phyloP scores from a whole-genome alignment of 805 yeast genomes.

The Candida maris region DNA sequence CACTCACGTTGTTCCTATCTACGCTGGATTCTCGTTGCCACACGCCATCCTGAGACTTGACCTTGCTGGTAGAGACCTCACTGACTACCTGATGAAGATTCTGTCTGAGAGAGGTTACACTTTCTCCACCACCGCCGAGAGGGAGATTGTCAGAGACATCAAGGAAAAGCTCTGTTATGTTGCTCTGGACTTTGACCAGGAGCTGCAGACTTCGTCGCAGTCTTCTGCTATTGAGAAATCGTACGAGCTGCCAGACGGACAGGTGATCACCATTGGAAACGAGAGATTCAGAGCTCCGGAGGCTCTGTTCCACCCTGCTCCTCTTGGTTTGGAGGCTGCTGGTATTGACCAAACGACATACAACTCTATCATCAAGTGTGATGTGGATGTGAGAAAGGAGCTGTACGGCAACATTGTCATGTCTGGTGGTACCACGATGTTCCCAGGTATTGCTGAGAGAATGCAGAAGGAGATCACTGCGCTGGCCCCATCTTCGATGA shows the following conservation, averaged over 20 bases:
- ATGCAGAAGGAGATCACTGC: slow-evolving; percentile 99
- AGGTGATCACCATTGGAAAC: slow-evolving; percentile 98
- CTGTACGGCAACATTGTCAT: slow-evolving; percentile 98
- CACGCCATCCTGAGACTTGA: slow-evolving; percentile 98
- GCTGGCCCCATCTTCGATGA: slow-evolving; percentile 99
- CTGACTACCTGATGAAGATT: slow-evolving; percentile 98
- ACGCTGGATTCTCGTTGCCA: slow-evolving; percentile 99
- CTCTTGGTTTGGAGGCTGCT: slow-evolving; percentile 84
- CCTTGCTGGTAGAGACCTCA: slow-evolving; percentile 99
- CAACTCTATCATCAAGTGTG: slow-evolving; percentile 97
- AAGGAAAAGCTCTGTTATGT: slow-evolving; percentile 99
- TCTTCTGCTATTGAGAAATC: slow-evolving; percentile 97
- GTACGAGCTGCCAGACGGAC: slow-evolving; percentile 99
- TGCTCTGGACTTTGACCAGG: slow-evolving; percentile 98
- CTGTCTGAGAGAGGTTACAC: slow-evolving; percentile 98
- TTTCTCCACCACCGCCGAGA: slow-evolving; percentile 98
- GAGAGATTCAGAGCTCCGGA: slow-evolving; percentile 99
- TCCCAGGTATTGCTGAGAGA: slow-evolving; percentile 99
- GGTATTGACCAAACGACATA: slow-evolving; percentile 98
- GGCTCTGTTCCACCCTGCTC: slow-evolving; percentile 98
- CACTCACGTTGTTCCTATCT: slow-evolving; percentile 99
- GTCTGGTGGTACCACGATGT: slow-evolving; percentile 99
- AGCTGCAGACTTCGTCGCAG: slow-evolving; percentile 98
- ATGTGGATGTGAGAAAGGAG: slow-evolving; percentile 98
- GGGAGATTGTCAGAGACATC: slow-evolving; percentile 92